Percentiles rank a stretch among this genome's conserved stretches.
Evolutionary conservation across 805 yeast genomes (phyloP).

Genomic region (Tetrapisispora iriomotensis): DNA sequence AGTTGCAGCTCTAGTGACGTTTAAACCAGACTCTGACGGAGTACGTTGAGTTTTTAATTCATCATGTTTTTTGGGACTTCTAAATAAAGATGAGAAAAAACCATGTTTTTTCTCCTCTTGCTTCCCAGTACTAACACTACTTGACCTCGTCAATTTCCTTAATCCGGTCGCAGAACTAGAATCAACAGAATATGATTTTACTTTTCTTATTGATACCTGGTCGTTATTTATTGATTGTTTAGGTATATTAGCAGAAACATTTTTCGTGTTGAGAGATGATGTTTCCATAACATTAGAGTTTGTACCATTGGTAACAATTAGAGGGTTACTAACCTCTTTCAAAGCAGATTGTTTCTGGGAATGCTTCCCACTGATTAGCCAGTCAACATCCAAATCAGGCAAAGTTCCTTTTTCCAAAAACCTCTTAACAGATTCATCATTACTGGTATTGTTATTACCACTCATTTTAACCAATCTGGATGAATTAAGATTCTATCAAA

Average conservation of each 20-base stretch:
- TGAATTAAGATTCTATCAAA: background rate
- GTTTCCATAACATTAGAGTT: no score
- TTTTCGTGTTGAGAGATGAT: no score
- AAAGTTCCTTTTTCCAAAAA: constrained; percentile 16
- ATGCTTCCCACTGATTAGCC: constrained; percentile 20
- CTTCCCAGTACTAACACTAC: background rate
- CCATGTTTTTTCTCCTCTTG: constrained; percentile 18
- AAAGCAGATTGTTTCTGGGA: no score
- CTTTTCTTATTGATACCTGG: constrained; percentile 15
- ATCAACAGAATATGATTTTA: constrained; percentile 26
- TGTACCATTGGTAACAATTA: no score
- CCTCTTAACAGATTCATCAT: constrained; percentile 2
- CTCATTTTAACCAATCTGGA: background rate
- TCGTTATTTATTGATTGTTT: no score
- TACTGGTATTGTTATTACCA: background rate
- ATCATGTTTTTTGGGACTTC: constrained; percentile 10
- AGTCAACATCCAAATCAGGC: constrained; percentile 22
- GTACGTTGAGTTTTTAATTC: background rate
- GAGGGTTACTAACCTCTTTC: no score
- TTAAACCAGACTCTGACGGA: no score
- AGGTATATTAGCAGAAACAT: no score
- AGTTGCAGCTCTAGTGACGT: background rate
- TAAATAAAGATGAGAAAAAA: constrained; percentile 31
- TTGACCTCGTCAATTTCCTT: background rate
- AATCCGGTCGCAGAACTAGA: constrained; percentile 3